phyloP scores from a whole-genome alignment of 2,329 filamentous ascomycete species.

The Orbilia blumenaviensis region DNA sequence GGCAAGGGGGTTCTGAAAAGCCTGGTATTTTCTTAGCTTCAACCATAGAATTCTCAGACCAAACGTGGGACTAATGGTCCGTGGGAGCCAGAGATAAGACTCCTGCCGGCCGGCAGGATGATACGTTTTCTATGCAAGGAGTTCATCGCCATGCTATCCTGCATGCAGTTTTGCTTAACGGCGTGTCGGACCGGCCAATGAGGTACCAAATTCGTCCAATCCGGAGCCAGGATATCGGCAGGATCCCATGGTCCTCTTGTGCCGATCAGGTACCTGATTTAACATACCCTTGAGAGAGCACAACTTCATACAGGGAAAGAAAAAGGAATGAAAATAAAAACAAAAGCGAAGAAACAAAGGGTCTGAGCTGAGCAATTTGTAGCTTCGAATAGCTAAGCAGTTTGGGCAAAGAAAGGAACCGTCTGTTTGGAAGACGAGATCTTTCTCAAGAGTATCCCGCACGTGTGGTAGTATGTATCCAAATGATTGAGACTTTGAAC shows the following conservation, averaged over 20 bases:
- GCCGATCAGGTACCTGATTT: slow-evolving; percentile 34
- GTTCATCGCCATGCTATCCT: neutral
- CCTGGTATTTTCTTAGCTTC: neutral
- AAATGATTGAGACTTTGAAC: neutral
- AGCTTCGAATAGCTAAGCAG: no score
- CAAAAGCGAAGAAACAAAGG: no score
- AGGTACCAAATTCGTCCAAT: neutral
- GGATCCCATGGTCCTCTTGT: slow-evolving; percentile 2
- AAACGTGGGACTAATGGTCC: neutral
- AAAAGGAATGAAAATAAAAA: no score
- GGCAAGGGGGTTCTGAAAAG: no score
- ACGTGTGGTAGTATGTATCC: neutral
- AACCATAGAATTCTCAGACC: neutral
- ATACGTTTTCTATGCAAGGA: slow-evolving; percentile 10
- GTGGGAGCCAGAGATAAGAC: neutral
- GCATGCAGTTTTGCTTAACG: slow-evolving; percentile 1
- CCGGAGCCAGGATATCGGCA: neutral
- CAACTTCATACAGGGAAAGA: neutral
- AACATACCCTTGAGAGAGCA: neutral
- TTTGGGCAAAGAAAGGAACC: no score
- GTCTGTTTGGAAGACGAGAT: no score
- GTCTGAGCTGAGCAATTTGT: no score
- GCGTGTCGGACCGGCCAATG: neutral
- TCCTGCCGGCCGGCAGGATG: neutral
- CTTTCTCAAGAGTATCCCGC: no score